phyloP scores from a whole-genome alignment of 306 rosid species.

The Cucurbita ficifolia region DNA sequence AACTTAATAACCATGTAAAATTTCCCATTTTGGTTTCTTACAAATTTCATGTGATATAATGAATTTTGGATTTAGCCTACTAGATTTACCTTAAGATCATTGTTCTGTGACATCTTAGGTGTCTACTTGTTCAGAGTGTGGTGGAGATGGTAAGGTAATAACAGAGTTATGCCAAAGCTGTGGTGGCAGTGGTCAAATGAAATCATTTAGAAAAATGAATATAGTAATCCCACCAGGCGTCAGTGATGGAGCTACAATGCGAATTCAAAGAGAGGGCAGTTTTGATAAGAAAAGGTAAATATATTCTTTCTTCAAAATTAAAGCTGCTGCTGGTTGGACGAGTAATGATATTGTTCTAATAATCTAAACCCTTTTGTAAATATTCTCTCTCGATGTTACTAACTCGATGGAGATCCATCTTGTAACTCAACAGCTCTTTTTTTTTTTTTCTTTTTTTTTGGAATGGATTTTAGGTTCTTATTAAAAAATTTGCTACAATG shows the following conservation, averaged over 20 bases:
- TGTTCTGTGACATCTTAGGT: slow-evolving; percentile 26
- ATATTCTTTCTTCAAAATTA: neutral
- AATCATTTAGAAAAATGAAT: slow-evolving; percentile 34
- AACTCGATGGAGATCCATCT: neutral
- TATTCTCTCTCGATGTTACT: neutral
- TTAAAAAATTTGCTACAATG: neutral
- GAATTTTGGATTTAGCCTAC: neutral
- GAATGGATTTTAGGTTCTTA: too few species aligned
- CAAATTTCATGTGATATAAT: neutral
- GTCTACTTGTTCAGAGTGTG: slow-evolving; percentile 72
- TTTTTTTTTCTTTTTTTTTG: too few species aligned
- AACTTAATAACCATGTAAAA: neutral
- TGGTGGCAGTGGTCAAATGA: slow-evolving; percentile 51
- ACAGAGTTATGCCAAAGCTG: slow-evolving; percentile 57
- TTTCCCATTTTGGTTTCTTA: neutral
- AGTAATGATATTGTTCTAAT: neutral
- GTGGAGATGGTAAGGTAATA: slow-evolving; percentile 63
- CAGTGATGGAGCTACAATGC: slow-evolving; percentile 67
- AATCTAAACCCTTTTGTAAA: neutral
- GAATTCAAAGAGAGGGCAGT: slow-evolving; percentile 66
- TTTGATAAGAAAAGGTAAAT: slow-evolving; percentile 50
- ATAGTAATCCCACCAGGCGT: slow-evolving; percentile 69
- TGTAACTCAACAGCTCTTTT: neutral
- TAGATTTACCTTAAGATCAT: neutral
- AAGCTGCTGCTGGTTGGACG: neutral